Evolutionary conservation across 1,284 basidiomycete species (phyloP).

Genomic region (Peniophora sp.): DNA sequence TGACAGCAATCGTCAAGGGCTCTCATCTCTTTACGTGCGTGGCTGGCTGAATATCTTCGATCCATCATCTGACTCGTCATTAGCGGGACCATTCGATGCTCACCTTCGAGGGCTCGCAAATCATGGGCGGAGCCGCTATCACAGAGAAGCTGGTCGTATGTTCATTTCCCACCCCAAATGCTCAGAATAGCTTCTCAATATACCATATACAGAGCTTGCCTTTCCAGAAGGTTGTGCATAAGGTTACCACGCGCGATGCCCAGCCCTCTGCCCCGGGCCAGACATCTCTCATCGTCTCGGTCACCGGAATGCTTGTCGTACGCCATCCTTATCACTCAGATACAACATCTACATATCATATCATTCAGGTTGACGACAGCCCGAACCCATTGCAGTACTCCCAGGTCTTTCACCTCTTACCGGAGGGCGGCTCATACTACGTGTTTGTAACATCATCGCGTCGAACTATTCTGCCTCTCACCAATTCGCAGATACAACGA

Average conservation of each 20-base stretch:
- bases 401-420: constrained; percentile 87
- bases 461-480: neutral
- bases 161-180: constrained; percentile 5
- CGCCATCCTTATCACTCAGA: constrained; percentile 19
- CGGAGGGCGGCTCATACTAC: constrained; percentile 74
- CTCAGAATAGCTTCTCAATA: neutral
- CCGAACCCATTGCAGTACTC: constrained; percentile 80
- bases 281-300: constrained; percentile 75
- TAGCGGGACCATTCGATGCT: constrained; percentile 87
- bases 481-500: constrained; percentile 59
- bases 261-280: constrained; percentile 72
- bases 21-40: constrained; percentile 70
- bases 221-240: constrained; percentile 79
- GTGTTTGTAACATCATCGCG: constrained; percentile 41
- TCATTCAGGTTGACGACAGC: constrained; percentile 67
- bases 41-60: neutral
- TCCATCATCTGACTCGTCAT: neutral
- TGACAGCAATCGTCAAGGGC: constrained; percentile 46
- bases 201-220: constrained; percentile 57
- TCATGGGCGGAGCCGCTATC: constrained; percentile 57
- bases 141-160: constrained; percentile 76
- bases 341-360: neutral
- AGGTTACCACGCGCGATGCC: constrained; percentile 79
- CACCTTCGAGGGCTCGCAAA: constrained; percentile 70
- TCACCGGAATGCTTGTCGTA: constrained; percentile 81